Evolutionary conservation across 2,329 filamentous ascomycete species (phyloP).

Genomic region (Talaromyces pinophilus): DNA sequence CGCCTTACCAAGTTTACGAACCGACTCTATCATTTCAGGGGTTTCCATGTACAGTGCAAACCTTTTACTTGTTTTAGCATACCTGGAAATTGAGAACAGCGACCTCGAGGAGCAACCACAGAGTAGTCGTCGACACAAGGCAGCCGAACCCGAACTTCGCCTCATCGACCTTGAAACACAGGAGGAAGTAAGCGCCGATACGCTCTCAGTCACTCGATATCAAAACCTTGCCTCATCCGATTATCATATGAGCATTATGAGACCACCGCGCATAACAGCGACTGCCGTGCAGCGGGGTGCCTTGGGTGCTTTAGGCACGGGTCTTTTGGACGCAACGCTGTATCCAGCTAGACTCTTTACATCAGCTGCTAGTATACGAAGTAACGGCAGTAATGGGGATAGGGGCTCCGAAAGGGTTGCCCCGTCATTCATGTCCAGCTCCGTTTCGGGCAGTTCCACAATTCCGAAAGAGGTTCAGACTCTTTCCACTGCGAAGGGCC

Average conservation of each 20-base stretch:
- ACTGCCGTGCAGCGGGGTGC: constrained; percentile 69
- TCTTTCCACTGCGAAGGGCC: constrained; percentile 56
- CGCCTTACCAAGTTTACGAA: constrained; percentile 68
- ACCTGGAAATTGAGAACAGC: constrained; percentile 72
- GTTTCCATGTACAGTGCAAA: constrained; percentile 94
- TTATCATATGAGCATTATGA: constrained; percentile 85
- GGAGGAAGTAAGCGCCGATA: constrained; percentile 82
- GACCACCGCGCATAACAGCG: constrained; percentile 69
- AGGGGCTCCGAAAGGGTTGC: constrained; percentile 54
- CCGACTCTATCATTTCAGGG: constrained; percentile 97
- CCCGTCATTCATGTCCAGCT: constrained; percentile 58
- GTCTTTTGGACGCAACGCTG: constrained; percentile 88
- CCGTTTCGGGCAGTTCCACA: constrained; percentile 43
- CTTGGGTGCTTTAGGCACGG: constrained; percentile 70
- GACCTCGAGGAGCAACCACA: constrained; percentile 65
- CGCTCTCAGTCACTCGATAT: constrained; percentile 79
- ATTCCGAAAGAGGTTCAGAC: constrained; percentile 48
- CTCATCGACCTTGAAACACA: constrained; percentile 85
- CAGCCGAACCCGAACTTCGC: constrained; percentile 81
- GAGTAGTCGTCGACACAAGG: constrained; percentile 71
- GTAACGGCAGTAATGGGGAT: constrained; percentile 59
- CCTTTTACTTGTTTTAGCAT: constrained; percentile 87
- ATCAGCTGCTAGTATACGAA: constrained; percentile 75
- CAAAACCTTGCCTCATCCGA: constrained; percentile 84
- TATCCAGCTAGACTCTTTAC: constrained; percentile 86